Percentiles rank a stretch among this genome's conserved stretches.
Evolutionary conservation across 2,329 filamentous ascomycete species (phyloP).

Genomic region (Tolypocladium guangdongense): DNA sequence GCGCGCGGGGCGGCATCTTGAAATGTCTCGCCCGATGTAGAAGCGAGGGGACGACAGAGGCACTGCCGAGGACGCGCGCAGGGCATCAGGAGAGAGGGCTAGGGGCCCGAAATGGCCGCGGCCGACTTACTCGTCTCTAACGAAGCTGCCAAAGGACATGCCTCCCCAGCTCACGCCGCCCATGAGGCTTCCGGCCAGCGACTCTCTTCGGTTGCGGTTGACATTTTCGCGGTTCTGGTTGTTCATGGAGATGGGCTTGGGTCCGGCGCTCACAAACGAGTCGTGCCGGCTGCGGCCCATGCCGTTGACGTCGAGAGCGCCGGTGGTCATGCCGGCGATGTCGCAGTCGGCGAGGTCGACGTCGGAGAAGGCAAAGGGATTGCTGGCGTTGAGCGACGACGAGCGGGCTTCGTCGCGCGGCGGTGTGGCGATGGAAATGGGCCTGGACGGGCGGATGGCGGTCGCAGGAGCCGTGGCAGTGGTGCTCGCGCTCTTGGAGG

Average conservation of each 20-base stretch:
- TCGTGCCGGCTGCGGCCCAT: constrained; percentile 50
- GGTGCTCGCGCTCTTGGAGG: constrained; percentile 5
- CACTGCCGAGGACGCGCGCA: not conserved
- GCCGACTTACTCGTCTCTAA: constrained; percentile 83
- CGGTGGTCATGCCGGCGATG: constrained; percentile 45
- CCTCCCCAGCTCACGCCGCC: constrained; percentile 96
- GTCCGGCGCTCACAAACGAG: constrained; percentile 54
- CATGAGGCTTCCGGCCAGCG: constrained; percentile 52
- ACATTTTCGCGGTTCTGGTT: constrained; percentile 51
- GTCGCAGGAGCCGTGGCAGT: constrained; percentile 7
- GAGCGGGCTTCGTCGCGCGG: constrained; percentile 11
- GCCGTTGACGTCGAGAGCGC: constrained; percentile 44
- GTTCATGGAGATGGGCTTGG: constrained; percentile 56
- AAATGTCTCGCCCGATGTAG: constrained; percentile 2
- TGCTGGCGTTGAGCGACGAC: constrained; percentile 11
- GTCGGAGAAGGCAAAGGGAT: constrained; percentile 14
- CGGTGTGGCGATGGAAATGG: constrained; percentile 22
- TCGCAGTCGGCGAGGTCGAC: constrained; percentile 17
- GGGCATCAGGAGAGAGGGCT: not conserved
- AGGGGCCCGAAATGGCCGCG: constrained; percentile 8
- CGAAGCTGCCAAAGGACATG: constrained; percentile 91
- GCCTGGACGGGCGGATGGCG: constrained; percentile 19
- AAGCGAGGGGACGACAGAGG: not conserved
- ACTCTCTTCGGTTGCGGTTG: constrained; percentile 49
- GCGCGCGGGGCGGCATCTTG: not conserved